Percentiles rank a stretch among this genome's conserved stretches.
Conservation (phyloP, 306 rosid genomes). For the Trifolium fragiferum region DNA sequence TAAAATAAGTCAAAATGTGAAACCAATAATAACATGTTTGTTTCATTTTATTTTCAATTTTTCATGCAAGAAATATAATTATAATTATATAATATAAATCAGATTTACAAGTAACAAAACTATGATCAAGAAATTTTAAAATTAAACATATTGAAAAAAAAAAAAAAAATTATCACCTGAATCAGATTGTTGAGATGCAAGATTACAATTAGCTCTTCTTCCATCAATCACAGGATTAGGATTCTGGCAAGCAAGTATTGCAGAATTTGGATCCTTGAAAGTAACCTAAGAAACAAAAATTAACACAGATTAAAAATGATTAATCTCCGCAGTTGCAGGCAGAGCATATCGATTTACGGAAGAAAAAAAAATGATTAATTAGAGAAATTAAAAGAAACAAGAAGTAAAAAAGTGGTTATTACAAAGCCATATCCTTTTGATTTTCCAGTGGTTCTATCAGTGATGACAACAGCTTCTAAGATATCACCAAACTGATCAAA, state of each 20-base stretch:
- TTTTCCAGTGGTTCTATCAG: constrained; percentile 56
- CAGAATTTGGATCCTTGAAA: constrained; percentile 72
- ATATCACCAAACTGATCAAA: constrained; percentile 71
- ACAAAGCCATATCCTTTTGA: constrained; percentile 77
- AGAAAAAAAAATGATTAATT: neutral
- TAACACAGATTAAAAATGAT: too few species aligned
- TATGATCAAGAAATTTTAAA: neutral
- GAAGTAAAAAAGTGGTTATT: constrained; percentile 22
- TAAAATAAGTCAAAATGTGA: neutral
- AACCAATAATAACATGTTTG: constrained; percentile 31
- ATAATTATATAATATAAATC: neutral
- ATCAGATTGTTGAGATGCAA: constrained; percentile 49
- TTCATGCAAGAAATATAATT: constrained; percentile 21
- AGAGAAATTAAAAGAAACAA: neutral
- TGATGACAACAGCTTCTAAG: constrained; percentile 63
- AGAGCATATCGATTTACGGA: too few species aligned
- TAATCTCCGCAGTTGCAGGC: too few species aligned
- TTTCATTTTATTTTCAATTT: constrained; percentile 29
- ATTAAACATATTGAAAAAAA: constrained; percentile 4
- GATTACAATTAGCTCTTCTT: constrained; percentile 70
- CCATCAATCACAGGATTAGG: constrained; percentile 78
- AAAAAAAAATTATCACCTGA: constrained; percentile 40
- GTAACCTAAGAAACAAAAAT: constrained; percentile 58
- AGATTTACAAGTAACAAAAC: neutral
- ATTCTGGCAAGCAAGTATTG: constrained; percentile 66